phyloP scores from a whole-genome alignment of 2,329 filamentous ascomycete genomes.

The Septoria petroselini region DNA sequence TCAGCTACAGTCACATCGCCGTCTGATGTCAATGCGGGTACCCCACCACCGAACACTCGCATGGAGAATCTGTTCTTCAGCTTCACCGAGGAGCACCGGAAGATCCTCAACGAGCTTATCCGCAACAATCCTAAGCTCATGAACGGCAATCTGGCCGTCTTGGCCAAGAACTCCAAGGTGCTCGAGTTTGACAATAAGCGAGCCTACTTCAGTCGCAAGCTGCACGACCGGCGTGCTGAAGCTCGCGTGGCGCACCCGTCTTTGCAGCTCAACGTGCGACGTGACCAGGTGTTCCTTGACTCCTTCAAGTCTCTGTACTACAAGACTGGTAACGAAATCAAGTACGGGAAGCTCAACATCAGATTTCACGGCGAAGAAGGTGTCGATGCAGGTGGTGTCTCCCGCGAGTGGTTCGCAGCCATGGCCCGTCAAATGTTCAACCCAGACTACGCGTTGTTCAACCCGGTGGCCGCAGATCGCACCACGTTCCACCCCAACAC shows the following conservation, averaged over 20 bases:
- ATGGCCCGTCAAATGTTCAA: constrained; percentile 98
- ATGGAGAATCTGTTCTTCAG: constrained; percentile 93
- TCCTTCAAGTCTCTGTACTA: constrained; percentile 98
- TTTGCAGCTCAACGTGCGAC: constrained; percentile 82
- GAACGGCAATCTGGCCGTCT: constrained; percentile 92
- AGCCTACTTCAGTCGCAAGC: constrained; percentile 94
- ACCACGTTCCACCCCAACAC: constrained; percentile 99
- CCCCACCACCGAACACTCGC: constrained; percentile 71
- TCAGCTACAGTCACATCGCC: constrained; percentile 49
- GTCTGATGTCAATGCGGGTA: constrained; percentile 55
- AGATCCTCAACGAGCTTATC: constrained; percentile 96
- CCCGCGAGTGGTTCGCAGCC: constrained; percentile 98
- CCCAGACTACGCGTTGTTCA: constrained; percentile 93
- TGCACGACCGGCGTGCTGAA: constrained; percentile 72
- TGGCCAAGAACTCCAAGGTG: constrained; percentile 98
- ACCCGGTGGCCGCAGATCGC: constrained; percentile 90
- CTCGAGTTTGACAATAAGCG: constrained; percentile 99
- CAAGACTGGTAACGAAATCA: constrained; percentile 95
- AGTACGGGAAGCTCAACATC: constrained; percentile 97
- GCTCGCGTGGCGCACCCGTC: constrained; percentile 70
- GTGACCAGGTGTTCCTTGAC: constrained; percentile 95
- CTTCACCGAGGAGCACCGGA: constrained; percentile 95
- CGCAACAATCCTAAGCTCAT: constrained; percentile 96
- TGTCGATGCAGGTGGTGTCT: constrained; percentile 95
- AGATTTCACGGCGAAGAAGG: constrained; percentile 97